A percentile compares a stretch with the other conserved stretches of the same genome.
These are phyloP conservation scores for Solanum paucissectum DNA, from an alignment of 257 asterid species.

Conservation along the genomic window DNA sequence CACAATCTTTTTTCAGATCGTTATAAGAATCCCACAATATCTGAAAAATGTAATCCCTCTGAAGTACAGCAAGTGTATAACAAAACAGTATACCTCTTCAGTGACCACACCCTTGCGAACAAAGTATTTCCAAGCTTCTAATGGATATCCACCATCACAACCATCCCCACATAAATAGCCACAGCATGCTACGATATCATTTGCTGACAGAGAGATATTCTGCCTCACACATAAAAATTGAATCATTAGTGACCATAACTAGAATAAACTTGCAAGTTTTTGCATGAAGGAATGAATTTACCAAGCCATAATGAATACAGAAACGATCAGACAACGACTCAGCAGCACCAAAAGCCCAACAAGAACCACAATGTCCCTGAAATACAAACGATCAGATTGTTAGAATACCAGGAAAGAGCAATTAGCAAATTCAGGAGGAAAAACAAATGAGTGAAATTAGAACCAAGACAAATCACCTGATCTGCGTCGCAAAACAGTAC, in stretches of 20 bases:
- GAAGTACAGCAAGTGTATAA: background rate
- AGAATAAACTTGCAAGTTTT: background rate
- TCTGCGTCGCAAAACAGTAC: constrained; percentile 34
- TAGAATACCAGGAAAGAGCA: background rate
- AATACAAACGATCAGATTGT: constrained; percentile 2
- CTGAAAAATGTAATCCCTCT: background rate
- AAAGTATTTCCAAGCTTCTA: constrained; percentile 84
- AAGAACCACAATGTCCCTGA: constrained; percentile 98
- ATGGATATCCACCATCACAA: constrained; percentile 92
- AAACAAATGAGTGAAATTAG: background rate
- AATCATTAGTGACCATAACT: background rate
- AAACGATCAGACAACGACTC: constrained; percentile 90
- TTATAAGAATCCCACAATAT: background rate
- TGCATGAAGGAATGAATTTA: constrained; percentile 3
- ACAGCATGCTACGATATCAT: constrained; percentile 91
- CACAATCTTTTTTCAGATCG: background rate
- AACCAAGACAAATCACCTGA: constrained; percentile 51
- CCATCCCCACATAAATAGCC: constrained; percentile 93
- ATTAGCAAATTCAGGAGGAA: background rate
- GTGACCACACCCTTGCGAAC: constrained; percentile 75
- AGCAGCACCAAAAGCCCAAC: constrained; percentile 98
- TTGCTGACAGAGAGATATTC: constrained; percentile 83
- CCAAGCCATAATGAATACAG: constrained; percentile 68
- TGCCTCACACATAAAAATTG: constrained; percentile 5
- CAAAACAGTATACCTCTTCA: constrained; percentile 46